Conservation (phyloP, 768 basidiomycete genomes). For the Lactarius hatsudake region DNA sequence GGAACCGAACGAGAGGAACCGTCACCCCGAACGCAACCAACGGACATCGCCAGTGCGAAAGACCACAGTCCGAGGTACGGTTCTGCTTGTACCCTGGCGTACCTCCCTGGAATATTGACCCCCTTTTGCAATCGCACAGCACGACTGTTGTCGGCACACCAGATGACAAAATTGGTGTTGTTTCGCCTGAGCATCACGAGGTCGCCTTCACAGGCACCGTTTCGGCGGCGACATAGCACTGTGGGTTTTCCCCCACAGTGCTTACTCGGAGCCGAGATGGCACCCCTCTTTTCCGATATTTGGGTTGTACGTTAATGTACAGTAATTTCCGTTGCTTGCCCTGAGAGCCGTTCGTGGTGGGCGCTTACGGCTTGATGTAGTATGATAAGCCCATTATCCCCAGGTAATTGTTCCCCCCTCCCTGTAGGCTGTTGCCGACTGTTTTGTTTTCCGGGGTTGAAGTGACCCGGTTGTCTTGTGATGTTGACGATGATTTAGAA, state of each 20-base stretch:
- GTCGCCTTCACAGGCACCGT: background rate
- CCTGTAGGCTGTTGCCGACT: background rate
- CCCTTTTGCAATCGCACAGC: background rate
- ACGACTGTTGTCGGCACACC: slow-evolving; percentile 19
- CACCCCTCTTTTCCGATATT: background rate
- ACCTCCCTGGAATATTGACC: background rate
- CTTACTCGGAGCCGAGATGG: background rate
- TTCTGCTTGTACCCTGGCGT: too few relatives aligned
- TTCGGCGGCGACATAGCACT: background rate
- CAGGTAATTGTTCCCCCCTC: background rate
- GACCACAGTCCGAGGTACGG: slow-evolving; percentile 15
- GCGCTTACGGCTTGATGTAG: background rate
- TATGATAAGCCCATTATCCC: background rate
- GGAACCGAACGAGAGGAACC: background rate
- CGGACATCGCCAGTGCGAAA: slow-evolving; percentile 1
- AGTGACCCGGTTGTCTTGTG: background rate
- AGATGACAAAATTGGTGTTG: slow-evolving; percentile 12
- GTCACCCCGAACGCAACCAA: background rate
- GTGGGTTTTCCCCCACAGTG: background rate
- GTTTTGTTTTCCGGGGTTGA: background rate
- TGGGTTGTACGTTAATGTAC: background rate
- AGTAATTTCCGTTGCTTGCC: background rate
- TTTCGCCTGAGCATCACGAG: background rate
- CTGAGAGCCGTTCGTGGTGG: background rate
- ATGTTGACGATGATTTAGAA: background rate